phyloP scores from a whole-genome alignment of 768 basidiomycete species.

The Russula olivacea region DNA sequence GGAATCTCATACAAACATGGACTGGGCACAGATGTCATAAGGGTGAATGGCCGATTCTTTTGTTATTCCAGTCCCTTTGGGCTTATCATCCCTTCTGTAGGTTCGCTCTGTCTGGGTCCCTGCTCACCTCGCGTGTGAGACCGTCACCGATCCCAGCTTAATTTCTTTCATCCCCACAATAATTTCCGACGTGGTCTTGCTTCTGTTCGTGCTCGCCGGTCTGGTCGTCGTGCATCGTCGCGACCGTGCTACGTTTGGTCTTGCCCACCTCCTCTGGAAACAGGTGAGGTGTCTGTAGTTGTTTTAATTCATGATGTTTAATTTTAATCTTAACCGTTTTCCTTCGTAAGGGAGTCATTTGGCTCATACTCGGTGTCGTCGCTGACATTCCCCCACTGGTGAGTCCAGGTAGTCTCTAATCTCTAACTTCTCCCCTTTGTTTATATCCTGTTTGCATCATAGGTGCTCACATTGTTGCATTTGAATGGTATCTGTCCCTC shows the following conservation, averaged over 20 bases:
- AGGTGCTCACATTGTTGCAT: not conserved
- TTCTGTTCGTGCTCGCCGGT: slow-evolving; percentile 5
- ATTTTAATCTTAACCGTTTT: not conserved
- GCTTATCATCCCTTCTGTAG: not conserved
- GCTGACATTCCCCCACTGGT: not conserved
- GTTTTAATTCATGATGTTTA: not conserved
- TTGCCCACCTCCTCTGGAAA: not conserved
- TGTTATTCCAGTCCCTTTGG: not conserved
- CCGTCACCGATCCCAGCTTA: not conserved
- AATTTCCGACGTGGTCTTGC: not conserved
- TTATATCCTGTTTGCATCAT: not conserved
- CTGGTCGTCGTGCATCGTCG: not conserved
- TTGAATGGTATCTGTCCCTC: not conserved
- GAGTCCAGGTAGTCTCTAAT: not conserved
- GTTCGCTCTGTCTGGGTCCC: not conserved
- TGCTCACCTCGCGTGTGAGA: not conserved
- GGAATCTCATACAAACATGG: not conserved
- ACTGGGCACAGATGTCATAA: not conserved
- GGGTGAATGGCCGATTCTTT: not conserved
- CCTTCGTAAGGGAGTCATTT: not conserved
- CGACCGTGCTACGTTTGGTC: not conserved
- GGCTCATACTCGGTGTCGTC: not conserved
- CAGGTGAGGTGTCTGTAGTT: not conserved
- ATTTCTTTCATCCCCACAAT: not conserved
- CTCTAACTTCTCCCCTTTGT: not conserved